Base-by-base conservation (phyloP, 495 filamentous ascomycete genomes). In the Daldinia childiae region DNA sequence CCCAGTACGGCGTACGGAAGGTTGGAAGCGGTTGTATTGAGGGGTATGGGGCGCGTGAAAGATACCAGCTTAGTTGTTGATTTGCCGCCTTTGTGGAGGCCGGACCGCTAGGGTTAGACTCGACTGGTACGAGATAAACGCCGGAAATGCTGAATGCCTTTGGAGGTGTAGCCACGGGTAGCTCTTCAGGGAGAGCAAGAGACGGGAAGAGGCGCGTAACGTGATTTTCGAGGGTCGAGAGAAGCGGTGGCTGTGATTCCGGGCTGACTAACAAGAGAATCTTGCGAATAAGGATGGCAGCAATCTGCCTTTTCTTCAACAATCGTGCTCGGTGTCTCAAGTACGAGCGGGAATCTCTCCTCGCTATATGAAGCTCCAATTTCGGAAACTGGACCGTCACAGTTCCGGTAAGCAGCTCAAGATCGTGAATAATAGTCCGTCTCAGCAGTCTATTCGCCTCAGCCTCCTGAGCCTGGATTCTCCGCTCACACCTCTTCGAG, bases 91-190 rank as follows among this genome's bases (percentile, higher is more conserved):
- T 45, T 4, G 26, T 32, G 2, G 63, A 15, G 19, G 15, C 17
- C 8, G 38, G 12, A 1, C 9, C n/a, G 6, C n/a, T 11, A 57
- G 68, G 6, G 3, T 58, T 56, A 3, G 64, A 29, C 14, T 48
- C 15, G 21, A 89, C 67, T 9, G 87, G 88, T 19, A 82, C 72
- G 65, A 90, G 87, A 58, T 85, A 78, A 1, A 89, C 85, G 19
- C 86, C 84, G 27, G 83, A 82, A 19, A 87, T 74, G 3, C 81
- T 87, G 68, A 91, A 90, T 9, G 80, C 66, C 55, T 83, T 83
- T 3, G 79, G 79, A 4, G 67, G 62, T 21, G 32, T 48, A 3
- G 7, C 41, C 6, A 39, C 1, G 0, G 39, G 15, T 1, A 68
- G 34, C 1, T 76, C 63, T 6, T 68, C 68, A 1, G 54, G 55